Evolutionary conservation across 768 basidiomycete genomes (phyloP).

Genomic region (Serendipita sp.): DNA sequence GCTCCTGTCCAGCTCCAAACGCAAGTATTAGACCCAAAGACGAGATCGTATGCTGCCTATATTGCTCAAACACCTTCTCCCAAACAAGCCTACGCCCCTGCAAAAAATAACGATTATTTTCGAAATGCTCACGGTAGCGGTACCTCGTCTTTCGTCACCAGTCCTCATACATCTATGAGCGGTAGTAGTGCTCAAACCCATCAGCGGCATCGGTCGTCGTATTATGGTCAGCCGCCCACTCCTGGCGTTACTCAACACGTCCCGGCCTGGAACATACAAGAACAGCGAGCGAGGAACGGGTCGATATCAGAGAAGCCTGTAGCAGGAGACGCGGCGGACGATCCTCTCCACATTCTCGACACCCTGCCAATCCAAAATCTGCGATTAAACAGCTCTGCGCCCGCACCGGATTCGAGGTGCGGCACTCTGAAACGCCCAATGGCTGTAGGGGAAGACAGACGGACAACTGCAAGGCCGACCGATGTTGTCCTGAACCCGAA

Average conservation of each 20-base stretch:
- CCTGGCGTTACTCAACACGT: neutral
- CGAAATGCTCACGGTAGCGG: neutral
- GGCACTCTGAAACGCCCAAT: neutral
- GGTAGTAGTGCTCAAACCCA: neutral
- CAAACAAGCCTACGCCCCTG: neutral
- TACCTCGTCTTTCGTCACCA: neutral
- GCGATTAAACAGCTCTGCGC: neutral
- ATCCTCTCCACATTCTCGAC: slow-evolving; percentile 5
- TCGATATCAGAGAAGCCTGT: neutral
- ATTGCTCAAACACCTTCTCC: slow-evolving; percentile 2
- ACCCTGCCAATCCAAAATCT: slow-evolving; percentile 1
- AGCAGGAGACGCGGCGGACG: neutral
- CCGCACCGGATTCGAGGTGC: slow-evolving; percentile 6
- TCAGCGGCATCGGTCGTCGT: neutral
- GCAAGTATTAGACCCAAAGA: neutral
- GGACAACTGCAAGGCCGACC: neutral
- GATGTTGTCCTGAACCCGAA: neutral
- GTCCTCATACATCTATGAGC: neutral
- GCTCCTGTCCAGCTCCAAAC: neutral
- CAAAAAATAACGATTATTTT: neutral
- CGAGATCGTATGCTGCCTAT: neutral
- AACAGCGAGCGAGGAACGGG: neutral
- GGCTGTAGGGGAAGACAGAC: neutral
- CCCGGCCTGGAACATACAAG: slow-evolving; percentile 2
- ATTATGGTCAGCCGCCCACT: neutral